Conservation (phyloP, 2,329 filamentous ascomycete genomes). For the Clonostachys rhizophaga region DNA sequence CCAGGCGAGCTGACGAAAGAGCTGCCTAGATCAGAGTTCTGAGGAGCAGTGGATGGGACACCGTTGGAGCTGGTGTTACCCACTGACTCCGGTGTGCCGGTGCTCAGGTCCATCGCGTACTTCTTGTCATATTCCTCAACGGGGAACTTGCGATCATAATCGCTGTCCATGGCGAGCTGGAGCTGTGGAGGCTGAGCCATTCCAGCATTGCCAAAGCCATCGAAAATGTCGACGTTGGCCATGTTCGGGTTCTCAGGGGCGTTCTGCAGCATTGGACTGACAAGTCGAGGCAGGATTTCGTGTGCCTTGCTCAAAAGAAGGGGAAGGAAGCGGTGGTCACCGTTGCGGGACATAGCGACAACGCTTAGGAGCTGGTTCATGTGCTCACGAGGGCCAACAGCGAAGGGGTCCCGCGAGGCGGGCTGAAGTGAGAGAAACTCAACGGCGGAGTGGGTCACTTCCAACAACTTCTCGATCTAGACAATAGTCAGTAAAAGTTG, state of each 20-base stretch:
- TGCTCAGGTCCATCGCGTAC: constrained; percentile 24
- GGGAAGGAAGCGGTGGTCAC: constrained; percentile 72
- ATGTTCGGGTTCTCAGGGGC: constrained; percentile 50
- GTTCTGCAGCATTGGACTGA: constrained; percentile 55
- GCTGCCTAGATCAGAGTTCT: constrained; percentile 31
- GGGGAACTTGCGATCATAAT: constrained; percentile 40
- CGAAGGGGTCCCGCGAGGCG: constrained; percentile 56
- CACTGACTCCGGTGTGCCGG: constrained; percentile 23
- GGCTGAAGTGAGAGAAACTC: constrained; percentile 68
- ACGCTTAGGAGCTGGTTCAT: constrained; percentile 66
- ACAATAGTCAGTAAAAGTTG: not conserved
- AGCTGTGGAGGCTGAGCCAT: constrained; percentile 49
- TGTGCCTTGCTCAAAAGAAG: constrained; percentile 72
- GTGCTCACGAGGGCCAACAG: constrained; percentile 66
- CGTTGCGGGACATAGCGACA: constrained; percentile 66
- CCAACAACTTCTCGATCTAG: constrained; percentile 75
- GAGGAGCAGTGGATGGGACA: constrained; percentile 15
- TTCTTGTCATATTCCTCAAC: constrained; percentile 36
- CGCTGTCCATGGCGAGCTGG: constrained; percentile 37
- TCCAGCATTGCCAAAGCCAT: constrained; percentile 59
- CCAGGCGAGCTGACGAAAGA: constrained; percentile 48
- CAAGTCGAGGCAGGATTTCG: constrained; percentile 61
- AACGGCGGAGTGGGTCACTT: constrained; percentile 67
- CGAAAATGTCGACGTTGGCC: constrained; percentile 57
- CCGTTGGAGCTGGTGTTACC: constrained; percentile 12